Evolutionary conservation across 2,329 filamentous ascomycete genomes (phyloP).

Genomic region (Ophiostoma quercus): DNA sequence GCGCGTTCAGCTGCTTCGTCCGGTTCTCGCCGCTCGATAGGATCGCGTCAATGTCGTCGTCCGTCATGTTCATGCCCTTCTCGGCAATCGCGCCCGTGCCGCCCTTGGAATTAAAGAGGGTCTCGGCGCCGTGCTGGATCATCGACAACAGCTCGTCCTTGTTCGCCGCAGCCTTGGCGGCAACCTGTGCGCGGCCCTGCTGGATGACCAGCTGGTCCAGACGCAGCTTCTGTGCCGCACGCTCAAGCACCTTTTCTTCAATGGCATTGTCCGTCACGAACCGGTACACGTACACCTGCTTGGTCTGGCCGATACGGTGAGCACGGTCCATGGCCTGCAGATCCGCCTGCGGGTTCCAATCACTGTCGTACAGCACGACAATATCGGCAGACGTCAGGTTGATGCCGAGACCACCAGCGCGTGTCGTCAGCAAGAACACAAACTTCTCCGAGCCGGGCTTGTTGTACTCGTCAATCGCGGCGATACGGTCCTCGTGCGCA

Average conservation of each 20-base stretch:
- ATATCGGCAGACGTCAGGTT: slow-evolving; percentile 94
- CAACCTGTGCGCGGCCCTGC: slow-evolving; percentile 87
- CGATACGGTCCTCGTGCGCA: slow-evolving; percentile 94
- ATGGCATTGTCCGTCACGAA: slow-evolving; percentile 98
- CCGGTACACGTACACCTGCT: slow-evolving; percentile 93
- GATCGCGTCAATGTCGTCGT: slow-evolving; percentile 88
- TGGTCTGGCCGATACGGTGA: slow-evolving; percentile 96
- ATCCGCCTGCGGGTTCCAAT: slow-evolving; percentile 99
- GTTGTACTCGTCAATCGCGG: slow-evolving; percentile 98
- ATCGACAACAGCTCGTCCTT: slow-evolving; percentile 95
- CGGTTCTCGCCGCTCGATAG: slow-evolving; percentile 79
- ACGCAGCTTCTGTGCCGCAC: slow-evolving; percentile 92
- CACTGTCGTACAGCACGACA: slow-evolving; percentile 92
- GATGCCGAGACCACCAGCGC: slow-evolving; percentile 93
- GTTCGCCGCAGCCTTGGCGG: slow-evolving; percentile 83
- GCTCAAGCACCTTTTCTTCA: slow-evolving; percentile 94
- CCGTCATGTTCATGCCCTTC: slow-evolving; percentile 60
- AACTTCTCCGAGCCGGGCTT: slow-evolving; percentile 94
- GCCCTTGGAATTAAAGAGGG: slow-evolving; percentile 75
- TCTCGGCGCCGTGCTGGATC: slow-evolving; percentile 98
- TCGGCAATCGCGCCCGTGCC: slow-evolving; percentile 55
- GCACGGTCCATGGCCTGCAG: slow-evolving; percentile 98
- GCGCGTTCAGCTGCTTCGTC: slow-evolving; percentile 83
- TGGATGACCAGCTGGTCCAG: slow-evolving; percentile 97
- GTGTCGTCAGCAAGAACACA: slow-evolving; percentile 88